Evolutionary conservation across 192 early-diverging fungal genomes (phyloP), one percentile per base, ranked within the genome.

Genomic region (Podila epicladia): DNA sequence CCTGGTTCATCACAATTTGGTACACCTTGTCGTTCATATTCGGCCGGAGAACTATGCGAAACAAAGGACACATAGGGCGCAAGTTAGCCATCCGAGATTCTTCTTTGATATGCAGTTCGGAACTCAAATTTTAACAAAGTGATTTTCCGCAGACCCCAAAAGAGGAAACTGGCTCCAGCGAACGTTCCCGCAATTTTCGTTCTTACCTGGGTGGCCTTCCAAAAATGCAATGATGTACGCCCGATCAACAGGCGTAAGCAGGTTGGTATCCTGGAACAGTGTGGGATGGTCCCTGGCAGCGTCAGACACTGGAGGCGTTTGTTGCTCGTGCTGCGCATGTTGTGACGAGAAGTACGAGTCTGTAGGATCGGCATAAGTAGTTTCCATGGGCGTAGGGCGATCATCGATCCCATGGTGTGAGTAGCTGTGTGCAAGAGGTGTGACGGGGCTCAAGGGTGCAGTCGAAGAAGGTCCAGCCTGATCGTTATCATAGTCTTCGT

Each of bases 1-100:
- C 71, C 62, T 80, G 77, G 67, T 80, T 80, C 77, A 80, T 80
- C 28, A 80, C 70, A 45, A 80, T 80, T 35, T 80, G 77, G 24
- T 72, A 72, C 6, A 59, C 49, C 1, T 65, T 73, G 33, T 72
- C 77, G 29, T 80, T 72, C 38, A 49, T 71, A 61, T 80, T 72
- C 26, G 77, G 77, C 22, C 77, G 71, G 41, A 73, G 66, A 28
- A 80, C 77, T 80, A 65, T 32, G 41, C 20, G 26, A 68, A 64
- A 69, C 38, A 8, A 19, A 62, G 29, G n/a, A 73, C 3, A 3
- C 24, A 35, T 33, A 50, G 9, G 9, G n/a, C 2, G 9, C 38
- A 51, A 12, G 9, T 66, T 31, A 20, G 31, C 58, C 64, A 22
- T 58, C 41, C 41, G 41, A 45, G 41, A n/a, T 38, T 37, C 4